Conservation (phyloP, 768 basidiomycete species). For the Panaeolus cyanescens region DNA sequence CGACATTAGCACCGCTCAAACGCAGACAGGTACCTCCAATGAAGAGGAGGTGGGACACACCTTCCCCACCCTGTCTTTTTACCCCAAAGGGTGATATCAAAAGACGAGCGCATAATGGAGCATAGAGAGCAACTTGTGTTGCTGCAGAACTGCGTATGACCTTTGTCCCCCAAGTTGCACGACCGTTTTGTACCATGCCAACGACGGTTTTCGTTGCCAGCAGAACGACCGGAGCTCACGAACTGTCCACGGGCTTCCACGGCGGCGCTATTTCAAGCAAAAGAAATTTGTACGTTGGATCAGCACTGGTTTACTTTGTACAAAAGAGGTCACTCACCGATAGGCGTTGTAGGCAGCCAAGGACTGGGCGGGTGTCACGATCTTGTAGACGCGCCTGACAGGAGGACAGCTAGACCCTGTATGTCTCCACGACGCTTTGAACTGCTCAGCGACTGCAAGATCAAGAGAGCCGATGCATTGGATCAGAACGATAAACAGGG, state of each 20-base stretch:
- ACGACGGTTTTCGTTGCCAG: slow-evolving; percentile 73
- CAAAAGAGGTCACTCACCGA: slow-evolving; percentile 37
- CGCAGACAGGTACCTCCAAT: slow-evolving; percentile 7
- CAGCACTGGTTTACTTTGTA: neutral
- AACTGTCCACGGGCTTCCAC: slow-evolving; percentile 68
- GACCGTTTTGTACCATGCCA: slow-evolving; percentile 75
- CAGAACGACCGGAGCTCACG: slow-evolving; percentile 47
- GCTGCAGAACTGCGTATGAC: slow-evolving; percentile 56
- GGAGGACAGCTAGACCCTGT: slow-evolving; percentile 52
- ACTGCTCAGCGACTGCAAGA: slow-evolving; percentile 59
- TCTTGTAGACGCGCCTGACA: slow-evolving; percentile 66
- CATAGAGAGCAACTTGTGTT: slow-evolving; percentile 63
- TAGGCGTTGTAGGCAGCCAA: slow-evolving; percentile 63
- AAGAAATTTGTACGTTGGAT: neutral
- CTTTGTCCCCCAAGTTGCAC: slow-evolving; percentile 66
- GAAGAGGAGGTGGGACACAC: slow-evolving; percentile 27
- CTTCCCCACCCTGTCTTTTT: slow-evolving; percentile 77
- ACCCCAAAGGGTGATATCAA: slow-evolving; percentile 61
- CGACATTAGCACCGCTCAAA: neutral
- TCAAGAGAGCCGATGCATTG: neutral
- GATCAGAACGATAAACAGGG: neutral
- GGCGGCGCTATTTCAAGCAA: slow-evolving; percentile 37
- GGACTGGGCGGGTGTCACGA: slow-evolving; percentile 49
- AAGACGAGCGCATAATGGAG: slow-evolving; percentile 64
- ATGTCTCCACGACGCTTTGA: slow-evolving; percentile 72